Evolutionary conservation across 2,329 filamentous ascomycete genomes (phyloP).

Genomic region (Graphium sp.): DNA sequence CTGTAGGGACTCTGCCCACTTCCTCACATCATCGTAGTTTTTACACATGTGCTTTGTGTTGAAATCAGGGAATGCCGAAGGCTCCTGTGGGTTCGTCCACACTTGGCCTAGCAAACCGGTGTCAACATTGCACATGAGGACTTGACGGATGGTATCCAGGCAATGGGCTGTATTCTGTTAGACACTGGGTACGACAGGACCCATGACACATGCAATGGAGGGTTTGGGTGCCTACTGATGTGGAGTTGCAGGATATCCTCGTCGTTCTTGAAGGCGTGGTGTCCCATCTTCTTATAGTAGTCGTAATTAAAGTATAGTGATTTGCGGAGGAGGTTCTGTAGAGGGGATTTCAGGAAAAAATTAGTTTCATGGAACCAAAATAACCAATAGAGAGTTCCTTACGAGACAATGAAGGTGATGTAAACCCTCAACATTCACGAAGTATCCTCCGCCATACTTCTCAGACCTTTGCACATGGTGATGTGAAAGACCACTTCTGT

Average conservation of each 20-base stretch:
- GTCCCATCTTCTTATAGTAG: constrained; percentile 31
- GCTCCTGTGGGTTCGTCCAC: constrained; percentile 30
- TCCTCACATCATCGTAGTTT: constrained; percentile 33
- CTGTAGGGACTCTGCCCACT: constrained; percentile 37
- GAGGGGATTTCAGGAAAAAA: no score
- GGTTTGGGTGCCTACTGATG: constrained; percentile 21
- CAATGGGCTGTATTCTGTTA: constrained; percentile 29
- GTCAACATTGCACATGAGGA: constrained; percentile 46
- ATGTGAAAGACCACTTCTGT: constrained; percentile 27
- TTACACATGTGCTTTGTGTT: constrained; percentile 42
- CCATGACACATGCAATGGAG: neutral
- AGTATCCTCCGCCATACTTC: constrained; percentile 40
- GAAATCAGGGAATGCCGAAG: constrained; percentile 41
- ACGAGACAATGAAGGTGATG: constrained; percentile 43
- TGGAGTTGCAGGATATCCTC: constrained; percentile 36
- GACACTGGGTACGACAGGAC: neutral
- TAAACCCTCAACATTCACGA: constrained; percentile 38
- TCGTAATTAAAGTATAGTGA: constrained; percentile 40
- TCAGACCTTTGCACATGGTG: constrained; percentile 37
- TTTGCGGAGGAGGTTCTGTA: constrained; percentile 41
- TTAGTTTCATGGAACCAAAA: neutral
- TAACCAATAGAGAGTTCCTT: constrained; percentile 3
- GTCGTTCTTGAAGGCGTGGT: constrained; percentile 37
- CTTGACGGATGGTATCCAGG: constrained; percentile 42
- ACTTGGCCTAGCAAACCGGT: constrained; percentile 43